Evolutionary conservation across 768 basidiomycete genomes (phyloP).

Genomic region (Suillus tomentosus): DNA sequence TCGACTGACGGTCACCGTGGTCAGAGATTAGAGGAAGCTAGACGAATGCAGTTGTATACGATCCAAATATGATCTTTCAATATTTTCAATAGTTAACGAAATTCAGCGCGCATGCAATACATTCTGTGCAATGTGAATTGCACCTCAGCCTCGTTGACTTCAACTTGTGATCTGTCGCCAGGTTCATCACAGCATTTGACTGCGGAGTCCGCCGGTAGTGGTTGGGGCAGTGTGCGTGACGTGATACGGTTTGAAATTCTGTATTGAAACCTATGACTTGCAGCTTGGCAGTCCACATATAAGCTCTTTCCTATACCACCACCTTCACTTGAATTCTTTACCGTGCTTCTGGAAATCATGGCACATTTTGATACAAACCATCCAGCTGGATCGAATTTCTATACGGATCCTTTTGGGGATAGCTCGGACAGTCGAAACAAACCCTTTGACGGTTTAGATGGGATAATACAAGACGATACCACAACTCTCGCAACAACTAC

Average conservation of each 20-base stretch:
- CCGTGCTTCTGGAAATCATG: constrained; percentile 30
- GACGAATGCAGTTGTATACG: not conserved
- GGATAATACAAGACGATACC: constrained; percentile 20
- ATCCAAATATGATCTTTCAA: not conserved
- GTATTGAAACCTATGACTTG: not conserved
- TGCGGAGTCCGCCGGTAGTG: not conserved
- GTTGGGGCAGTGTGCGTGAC: not conserved
- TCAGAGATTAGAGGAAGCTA: not conserved
- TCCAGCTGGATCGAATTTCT: constrained; percentile 13
- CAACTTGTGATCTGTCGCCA: not conserved
- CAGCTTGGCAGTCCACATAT: not conserved
- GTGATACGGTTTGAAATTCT: not conserved
- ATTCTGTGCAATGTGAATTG: not conserved
- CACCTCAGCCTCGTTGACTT: not conserved
- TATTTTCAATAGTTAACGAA: not conserved
- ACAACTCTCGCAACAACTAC: constrained; percentile 23
- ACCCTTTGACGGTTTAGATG: constrained; percentile 20
- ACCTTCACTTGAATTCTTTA: constrained; percentile 8
- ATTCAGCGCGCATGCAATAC: not conserved
- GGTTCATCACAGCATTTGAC: not conserved
- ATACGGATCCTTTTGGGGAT: constrained; percentile 31
- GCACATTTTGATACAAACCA: constrained; percentile 20
- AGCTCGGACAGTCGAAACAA: constrained; percentile 19
- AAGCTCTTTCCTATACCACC: constrained; percentile 8
- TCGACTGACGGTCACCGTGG: constrained; percentile 31